Conservation (phyloP, 2,329 filamentous ascomycete species). For the Thelonectria discophora region DNA sequence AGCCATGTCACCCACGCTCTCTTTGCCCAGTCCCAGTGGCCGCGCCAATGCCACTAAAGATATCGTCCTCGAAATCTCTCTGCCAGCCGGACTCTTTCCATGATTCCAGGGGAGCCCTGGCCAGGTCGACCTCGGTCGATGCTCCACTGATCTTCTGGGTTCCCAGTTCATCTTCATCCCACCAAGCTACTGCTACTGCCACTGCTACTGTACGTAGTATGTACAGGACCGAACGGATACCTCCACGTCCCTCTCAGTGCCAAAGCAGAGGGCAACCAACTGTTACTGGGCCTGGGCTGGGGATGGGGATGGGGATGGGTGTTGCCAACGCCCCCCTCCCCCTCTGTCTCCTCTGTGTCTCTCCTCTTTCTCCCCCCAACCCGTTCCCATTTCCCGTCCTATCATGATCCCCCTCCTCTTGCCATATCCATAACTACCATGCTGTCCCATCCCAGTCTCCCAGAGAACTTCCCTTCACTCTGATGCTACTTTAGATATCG, state of each 20-base stretch:
- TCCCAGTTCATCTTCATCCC: constrained; percentile 33
- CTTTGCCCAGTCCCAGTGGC: constrained; percentile 30
- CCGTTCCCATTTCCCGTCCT: constrained; percentile 21
- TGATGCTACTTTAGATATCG: constrained; percentile 23
- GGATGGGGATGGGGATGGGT: constrained; percentile 35
- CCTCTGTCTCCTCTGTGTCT: constrained; percentile 16
- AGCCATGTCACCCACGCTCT: constrained; percentile 30
- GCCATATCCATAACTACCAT: constrained; percentile 18
- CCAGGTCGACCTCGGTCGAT: constrained; percentile 39
- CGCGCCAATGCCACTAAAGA: constrained; percentile 18
- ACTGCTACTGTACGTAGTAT: neutral
- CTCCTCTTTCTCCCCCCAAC: constrained; percentile 8
- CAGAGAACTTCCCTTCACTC: constrained; percentile 9
- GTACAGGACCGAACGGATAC: constrained; percentile 4
- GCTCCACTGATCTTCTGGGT: constrained; percentile 38
- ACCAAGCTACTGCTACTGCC: neutral
- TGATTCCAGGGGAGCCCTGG: constrained; percentile 27
- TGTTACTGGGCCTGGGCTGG: neutral
- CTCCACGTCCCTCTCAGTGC: constrained; percentile 1
- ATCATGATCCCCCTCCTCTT: constrained; percentile 18
- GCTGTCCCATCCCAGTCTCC: constrained; percentile 16
- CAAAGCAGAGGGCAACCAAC: constrained; percentile 16
- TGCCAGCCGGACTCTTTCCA: constrained; percentile 23
- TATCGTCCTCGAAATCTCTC: constrained; percentile 15
- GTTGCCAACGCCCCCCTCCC: constrained; percentile 31